Conservation (phyloP, 2,329 filamentous ascomycete genomes). For the Cercospora sp. region DNA sequence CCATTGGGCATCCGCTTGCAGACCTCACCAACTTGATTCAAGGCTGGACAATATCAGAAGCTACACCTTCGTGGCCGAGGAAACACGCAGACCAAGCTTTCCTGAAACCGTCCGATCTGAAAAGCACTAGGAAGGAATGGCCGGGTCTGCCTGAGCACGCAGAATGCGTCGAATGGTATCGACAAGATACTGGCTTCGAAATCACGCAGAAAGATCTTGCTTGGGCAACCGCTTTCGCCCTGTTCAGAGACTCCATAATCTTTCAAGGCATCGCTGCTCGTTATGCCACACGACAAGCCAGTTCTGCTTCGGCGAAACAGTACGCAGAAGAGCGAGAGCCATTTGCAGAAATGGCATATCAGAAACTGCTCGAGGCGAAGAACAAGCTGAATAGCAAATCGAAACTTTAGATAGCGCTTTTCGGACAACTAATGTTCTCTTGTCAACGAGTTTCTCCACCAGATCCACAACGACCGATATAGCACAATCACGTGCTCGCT, state of each 20-base stretch:
- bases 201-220: conserved; percentile 57
- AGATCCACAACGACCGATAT: conserved; percentile 11
- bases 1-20: conserved; percentile 90
- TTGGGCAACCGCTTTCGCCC: conserved; percentile 65
- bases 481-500: conserved; percentile 10
- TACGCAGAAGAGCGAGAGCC: conserved; percentile 69
- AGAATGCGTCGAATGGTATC: conserved; percentile 65
- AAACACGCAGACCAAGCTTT: conserved; percentile 32
- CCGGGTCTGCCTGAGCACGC: conserved; percentile 65
- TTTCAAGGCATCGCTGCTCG: conserved; percentile 90
- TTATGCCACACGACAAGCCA: conserved; percentile 81
- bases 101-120: conserved; percentile 21
- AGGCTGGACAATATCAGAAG: conserved; percentile 32
- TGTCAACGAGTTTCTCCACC: conserved; percentile 4
- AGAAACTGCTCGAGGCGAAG: conserved; percentile 57
- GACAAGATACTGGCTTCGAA: conserved; percentile 70
- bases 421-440: conserved; percentile 13
- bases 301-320: conserved; percentile 73
- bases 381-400: conserved; percentile 35
- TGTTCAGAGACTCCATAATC: conserved; percentile 61
- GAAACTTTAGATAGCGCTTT: conserved; percentile 26
- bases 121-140: conserved; percentile 24
- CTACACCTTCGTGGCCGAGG: conserved; percentile 31
- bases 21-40: conserved; percentile 77
- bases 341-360: conserved; percentile 77